These are phyloP conservation scores for Paralagenidium karlingii DNA, from an alignment of 352 stramenopile species.

Conservation along the genomic window DNA sequence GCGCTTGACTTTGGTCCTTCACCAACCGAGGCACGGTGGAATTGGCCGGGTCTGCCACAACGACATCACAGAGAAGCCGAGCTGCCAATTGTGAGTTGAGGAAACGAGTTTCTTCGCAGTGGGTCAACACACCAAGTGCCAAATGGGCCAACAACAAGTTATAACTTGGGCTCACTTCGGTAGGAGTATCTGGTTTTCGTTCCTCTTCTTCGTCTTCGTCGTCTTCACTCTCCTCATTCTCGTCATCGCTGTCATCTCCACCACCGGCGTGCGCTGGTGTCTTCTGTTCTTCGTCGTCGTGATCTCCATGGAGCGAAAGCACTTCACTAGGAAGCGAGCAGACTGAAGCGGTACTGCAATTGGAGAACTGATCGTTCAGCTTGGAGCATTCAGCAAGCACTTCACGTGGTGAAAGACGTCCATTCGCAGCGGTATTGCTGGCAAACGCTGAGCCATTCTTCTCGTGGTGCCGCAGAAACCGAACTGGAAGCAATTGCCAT, in stretches of 20 bases:
- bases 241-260: slow-evolving; percentile 6
- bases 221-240: slow-evolving; percentile 2
- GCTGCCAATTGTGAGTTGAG: too few species aligned
- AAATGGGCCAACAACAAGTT: too few species aligned
- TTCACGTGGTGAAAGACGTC: not conserved
- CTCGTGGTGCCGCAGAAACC: slow-evolving; percentile 2
- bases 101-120: too few species aligned
- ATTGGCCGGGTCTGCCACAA: too few species aligned
- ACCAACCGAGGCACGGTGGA: too few species aligned
- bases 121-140: too few species aligned
- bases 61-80: too few species aligned
- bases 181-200: slow-evolving; percentile 4
- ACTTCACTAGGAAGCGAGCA: too few species aligned
- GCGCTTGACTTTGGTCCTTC: too few species aligned
- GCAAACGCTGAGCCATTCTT: not conserved
- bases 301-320: slow-evolving; percentile 15
- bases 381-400: not conserved
- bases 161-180: too few species aligned
- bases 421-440: not conserved
- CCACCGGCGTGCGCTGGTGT: slow-evolving; percentile 6
- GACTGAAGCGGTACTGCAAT: not conserved
- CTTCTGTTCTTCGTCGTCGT: slow-evolving; percentile 6
- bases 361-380: not conserved
- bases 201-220: slow-evolving; percentile 3
- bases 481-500: slow-evolving; percentile 39